A percentile compares a stretch with the other conserved stretches of the same genome.
phyloP scores from a whole-genome alignment of 2,329 filamentous ascomycete genomes.

The Cucurbitaria berberidis region DNA sequence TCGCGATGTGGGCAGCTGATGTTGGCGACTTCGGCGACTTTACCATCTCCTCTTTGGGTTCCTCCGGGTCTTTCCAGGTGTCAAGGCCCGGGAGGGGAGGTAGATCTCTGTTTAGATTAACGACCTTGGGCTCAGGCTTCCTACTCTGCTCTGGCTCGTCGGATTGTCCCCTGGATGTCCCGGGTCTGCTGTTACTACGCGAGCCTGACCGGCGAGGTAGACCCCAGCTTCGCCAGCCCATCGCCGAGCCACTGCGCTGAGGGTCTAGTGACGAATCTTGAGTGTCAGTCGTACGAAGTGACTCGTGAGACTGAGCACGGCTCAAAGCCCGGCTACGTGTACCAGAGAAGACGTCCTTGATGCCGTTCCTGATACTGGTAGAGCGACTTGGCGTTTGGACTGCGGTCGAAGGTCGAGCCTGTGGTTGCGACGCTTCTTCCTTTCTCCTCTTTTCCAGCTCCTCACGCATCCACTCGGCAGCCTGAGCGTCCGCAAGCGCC shows the following conservation, averaged over 20 bases:
- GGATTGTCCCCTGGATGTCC: constrained; percentile 34
- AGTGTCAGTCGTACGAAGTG: constrained; percentile 28
- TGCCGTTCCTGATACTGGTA: constrained; percentile 47
- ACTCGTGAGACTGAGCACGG: constrained; percentile 45
- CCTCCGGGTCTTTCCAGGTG: constrained; percentile 40
- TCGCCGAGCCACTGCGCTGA: constrained; percentile 32
- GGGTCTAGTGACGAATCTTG: constrained; percentile 22
- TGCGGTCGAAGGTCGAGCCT: constrained; percentile 25
- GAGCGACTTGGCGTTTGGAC: constrained; percentile 43
- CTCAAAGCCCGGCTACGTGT: constrained; percentile 32
- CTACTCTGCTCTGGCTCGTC: constrained; percentile 30
- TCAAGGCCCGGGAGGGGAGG: constrained; percentile 57
- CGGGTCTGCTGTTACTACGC: constrained; percentile 40
- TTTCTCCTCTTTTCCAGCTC: constrained; percentile 50
- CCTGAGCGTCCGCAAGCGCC: constrained; percentile 48
- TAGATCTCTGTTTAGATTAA: constrained; percentile 56
- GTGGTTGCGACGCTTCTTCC: constrained; percentile 27
- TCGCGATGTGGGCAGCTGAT: constrained; percentile 41
- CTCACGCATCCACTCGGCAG: constrained; percentile 53
- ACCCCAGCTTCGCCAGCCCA: constrained; percentile 50
- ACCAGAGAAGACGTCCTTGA: constrained; percentile 52
- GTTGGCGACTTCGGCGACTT: constrained; percentile 24
- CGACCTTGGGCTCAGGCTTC: constrained; percentile 28
- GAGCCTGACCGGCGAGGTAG: constrained; percentile 44
- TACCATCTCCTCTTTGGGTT: constrained; percentile 18